Percentiles rank a stretch among this genome's conserved stretches.
phyloP scores from a whole-genome alignment of 1,139 yeast genomes.

The Lodderomyces metapsilosis region DNA sequence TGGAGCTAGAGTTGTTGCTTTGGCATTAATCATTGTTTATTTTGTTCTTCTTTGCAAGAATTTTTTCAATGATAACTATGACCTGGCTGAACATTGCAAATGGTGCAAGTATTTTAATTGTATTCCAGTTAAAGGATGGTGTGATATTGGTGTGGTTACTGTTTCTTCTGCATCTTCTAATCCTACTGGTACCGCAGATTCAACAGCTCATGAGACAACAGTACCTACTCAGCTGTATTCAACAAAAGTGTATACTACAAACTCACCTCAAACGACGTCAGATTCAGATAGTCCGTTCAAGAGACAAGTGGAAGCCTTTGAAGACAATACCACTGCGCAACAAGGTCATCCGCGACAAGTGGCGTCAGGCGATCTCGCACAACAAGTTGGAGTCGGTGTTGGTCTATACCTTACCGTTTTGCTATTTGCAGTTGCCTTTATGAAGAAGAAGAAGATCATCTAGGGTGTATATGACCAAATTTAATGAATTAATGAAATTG shows the following conservation, averaged over 20 bases:
- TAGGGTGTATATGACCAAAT: constrained; percentile 6
- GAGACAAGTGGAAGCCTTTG: constrained; percentile 6
- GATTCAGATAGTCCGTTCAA: constrained; percentile 6
- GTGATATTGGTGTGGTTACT: constrained; percentile 55
- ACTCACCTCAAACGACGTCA: constrained; percentile 8
- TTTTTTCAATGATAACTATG: constrained; percentile 44
- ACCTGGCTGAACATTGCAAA: constrained; percentile 39
- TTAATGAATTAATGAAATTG: background rate
- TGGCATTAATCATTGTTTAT: constrained; percentile 49
- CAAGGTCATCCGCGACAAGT: no score
- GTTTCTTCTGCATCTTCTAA: constrained; percentile 19
- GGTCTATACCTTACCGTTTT: constrained; percentile 17
- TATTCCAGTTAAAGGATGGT: constrained; percentile 73
- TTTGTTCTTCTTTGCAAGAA: constrained; percentile 50
- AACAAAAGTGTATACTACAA: constrained; percentile 11
- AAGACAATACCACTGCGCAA: no score
- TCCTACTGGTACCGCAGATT: constrained; percentile 8
- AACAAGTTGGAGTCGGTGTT: constrained; percentile 13
- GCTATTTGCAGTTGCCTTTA: constrained; percentile 16
- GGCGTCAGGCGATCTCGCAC: background rate
- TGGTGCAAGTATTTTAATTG: constrained; percentile 80
- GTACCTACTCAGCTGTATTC: constrained; percentile 8
- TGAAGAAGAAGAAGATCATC: constrained; percentile 15
- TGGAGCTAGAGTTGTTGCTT: constrained; percentile 43
- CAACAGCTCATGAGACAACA: constrained; percentile 7